Percentiles rank a stretch among this genome's conserved stretches.
phyloP scores from a whole-genome alignment of 2,329 filamentous ascomycete genomes.

The Alternaria dauci region DNA sequence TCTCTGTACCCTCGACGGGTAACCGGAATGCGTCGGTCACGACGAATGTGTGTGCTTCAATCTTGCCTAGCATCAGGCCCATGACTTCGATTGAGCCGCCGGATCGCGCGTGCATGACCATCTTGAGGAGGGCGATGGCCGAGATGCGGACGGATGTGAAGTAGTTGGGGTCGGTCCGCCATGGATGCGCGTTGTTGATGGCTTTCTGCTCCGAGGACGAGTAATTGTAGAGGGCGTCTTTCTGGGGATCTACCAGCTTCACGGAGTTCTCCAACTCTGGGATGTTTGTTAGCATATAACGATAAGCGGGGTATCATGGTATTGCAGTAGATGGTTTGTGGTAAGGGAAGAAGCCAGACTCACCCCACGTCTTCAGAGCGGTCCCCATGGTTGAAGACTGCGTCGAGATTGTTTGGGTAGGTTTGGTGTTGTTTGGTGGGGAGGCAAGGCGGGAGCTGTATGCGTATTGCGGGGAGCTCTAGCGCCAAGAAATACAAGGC shows the following conservation, averaged over 20 bases:
- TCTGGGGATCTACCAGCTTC: conserved; percentile 81
- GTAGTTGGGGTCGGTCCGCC: conserved; percentile 80
- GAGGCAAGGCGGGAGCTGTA: conserved; percentile 17
- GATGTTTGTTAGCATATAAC: conserved; percentile 24
- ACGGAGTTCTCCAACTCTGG: conserved; percentile 86
- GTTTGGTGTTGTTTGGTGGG: conserved; percentile 17
- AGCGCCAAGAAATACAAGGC: conserved; percentile 39
- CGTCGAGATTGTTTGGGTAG: conserved; percentile 7
- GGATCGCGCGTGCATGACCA: conserved; percentile 99
- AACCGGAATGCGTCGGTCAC: conserved; percentile 94
- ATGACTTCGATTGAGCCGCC: conserved; percentile 94
- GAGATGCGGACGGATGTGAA: conserved; percentile 96
- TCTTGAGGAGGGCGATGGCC: conserved; percentile 92
- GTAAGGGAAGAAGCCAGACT: too few relatives aligned
- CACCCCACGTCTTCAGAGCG: conserved; percentile 51
- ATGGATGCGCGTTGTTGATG: conserved; percentile 72
- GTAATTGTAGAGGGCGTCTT: conserved; percentile 92
- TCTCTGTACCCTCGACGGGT: conserved; percentile 98
- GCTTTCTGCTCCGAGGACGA: conserved; percentile 72
- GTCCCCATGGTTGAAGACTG: conserved; percentile 39
- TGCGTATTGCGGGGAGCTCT: conserved; percentile 36
- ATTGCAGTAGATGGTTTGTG: too few relatives aligned
- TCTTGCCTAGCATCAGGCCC: conserved; percentile 97
- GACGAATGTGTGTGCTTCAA: conserved; percentile 83
- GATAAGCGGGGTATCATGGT: conserved; percentile 19